phyloP scores from a whole-genome alignment of 225 moss, liverwort and hornwort species.

The Lunularia cruciata region DNA sequence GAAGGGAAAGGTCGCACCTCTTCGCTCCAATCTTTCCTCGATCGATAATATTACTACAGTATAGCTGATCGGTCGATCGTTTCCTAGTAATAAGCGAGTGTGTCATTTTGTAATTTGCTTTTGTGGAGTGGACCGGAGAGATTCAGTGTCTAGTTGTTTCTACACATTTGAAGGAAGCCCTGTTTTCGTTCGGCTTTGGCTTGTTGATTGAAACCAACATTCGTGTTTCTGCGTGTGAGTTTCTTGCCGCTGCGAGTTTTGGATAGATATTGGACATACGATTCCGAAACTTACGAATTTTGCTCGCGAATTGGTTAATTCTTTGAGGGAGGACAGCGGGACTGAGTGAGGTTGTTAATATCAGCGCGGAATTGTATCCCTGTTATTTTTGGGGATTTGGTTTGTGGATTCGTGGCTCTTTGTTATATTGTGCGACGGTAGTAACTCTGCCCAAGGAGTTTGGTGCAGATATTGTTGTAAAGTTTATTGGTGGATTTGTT shows the following conservation, averaged over 20 bases:
- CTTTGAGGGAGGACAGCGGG: neutral
- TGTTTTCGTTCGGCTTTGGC: neutral
- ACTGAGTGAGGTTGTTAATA: neutral
- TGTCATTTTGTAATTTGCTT: neutral
- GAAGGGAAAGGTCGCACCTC: slow-evolving; percentile 11
- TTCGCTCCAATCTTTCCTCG: neutral
- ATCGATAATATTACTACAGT: neutral
- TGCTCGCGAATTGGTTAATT: neutral
- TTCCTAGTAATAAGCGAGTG: neutral
- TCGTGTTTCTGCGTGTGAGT: neutral
- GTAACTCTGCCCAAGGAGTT: neutral
- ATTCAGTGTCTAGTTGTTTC: neutral
- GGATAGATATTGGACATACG: neutral
- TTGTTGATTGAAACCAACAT: neutral
- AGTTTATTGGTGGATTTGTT: neutral
- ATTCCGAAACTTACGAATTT: neutral
- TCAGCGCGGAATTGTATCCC: neutral
- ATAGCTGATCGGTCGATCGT: neutral
- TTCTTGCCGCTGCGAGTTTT: neutral
- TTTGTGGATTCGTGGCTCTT: neutral
- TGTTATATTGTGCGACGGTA: neutral
- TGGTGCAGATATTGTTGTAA: neutral
- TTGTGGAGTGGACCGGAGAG: neutral
- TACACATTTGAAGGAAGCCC: neutral
- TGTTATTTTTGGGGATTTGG: neutral